These are phyloP conservation scores for Ottelia alismoides DNA, from an alignment of 106 monocot genomes.

Conservation along the genomic window DNA sequence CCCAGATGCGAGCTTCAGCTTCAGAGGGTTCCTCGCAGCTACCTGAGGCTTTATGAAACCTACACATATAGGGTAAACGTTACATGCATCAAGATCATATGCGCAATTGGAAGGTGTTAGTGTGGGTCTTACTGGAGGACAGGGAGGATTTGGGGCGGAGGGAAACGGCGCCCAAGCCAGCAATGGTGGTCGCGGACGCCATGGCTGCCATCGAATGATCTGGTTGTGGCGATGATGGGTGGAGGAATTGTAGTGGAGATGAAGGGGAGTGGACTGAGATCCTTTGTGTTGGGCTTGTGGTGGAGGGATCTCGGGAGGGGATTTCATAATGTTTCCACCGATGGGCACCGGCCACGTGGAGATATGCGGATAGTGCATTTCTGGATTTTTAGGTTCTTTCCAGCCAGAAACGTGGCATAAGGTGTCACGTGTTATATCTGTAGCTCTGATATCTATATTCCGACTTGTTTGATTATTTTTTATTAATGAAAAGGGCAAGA, in stretches of 20 bases:
- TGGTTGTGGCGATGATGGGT: background rate
- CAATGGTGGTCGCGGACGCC: slow-evolving; percentile 34
- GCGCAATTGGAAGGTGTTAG: background rate
- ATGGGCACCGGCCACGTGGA: slow-evolving; percentile 25
- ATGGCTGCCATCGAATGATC: slow-evolving; percentile 27
- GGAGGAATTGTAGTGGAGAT: slow-evolving; percentile 28
- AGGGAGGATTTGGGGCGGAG: slow-evolving; percentile 20
- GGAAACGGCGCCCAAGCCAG: slow-evolving; percentile 30
- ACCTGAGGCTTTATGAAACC: slow-evolving; percentile 46
- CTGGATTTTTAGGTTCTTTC: too few relatives aligned
- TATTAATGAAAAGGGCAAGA: too few relatives aligned
- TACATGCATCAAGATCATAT: background rate
- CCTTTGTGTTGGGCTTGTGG: background rate
- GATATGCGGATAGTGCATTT: slow-evolving; percentile 26
- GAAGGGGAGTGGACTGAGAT: background rate
- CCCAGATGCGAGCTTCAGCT: slow-evolving; percentile 27
- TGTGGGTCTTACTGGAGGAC: slow-evolving; percentile 16
- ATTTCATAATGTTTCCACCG: background rate
- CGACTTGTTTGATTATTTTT: too few relatives aligned
- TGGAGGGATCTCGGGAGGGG: background rate
- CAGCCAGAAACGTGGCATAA: too few relatives aligned
- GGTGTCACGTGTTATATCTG: too few relatives aligned
- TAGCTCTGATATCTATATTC: too few relatives aligned
- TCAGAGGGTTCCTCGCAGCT: slow-evolving; percentile 44
- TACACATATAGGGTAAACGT: background rate